phyloP scores from a whole-genome alignment of 2,329 filamentous ascomycete species.

The Clonostachys sp. region DNA sequence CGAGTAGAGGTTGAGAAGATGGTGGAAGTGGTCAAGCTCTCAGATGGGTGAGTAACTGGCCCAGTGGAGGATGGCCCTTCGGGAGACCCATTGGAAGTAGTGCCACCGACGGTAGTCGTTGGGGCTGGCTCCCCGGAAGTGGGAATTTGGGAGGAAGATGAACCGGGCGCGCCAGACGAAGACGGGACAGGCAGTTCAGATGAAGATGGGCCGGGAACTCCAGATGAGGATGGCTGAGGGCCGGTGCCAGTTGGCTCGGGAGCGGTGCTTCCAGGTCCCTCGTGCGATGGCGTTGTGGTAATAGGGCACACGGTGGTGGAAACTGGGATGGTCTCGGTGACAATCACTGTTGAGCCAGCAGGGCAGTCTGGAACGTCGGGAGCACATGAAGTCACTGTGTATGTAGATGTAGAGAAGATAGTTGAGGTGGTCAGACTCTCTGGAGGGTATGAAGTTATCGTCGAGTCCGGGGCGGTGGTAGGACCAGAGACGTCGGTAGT shows the following conservation, averaged over 20 bases:
- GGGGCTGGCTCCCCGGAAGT: no score
- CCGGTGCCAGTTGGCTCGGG: no score
- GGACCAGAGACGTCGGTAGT: no score
- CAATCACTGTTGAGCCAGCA: background rate
- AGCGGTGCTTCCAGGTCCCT: no score
- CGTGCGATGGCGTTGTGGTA: no score
- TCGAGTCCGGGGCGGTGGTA: no score
- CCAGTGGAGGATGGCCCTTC: background rate
- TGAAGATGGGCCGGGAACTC: no score
- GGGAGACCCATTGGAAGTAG: background rate
- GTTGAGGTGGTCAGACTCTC: background rate
- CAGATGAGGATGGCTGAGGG: no score
- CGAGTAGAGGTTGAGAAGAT: slow-evolving; percentile 48
- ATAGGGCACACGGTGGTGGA: background rate
- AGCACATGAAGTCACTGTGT: background rate
- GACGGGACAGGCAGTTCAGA: no score
- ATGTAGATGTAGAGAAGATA: background rate
- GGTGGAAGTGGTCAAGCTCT: slow-evolving; percentile 21
- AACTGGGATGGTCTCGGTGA: background rate
- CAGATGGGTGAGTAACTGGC: background rate
- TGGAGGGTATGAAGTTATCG: no score
- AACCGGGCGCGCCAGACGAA: no score
- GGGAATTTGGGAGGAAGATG: no score
- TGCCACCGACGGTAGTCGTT: background rate
- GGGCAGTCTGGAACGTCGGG: background rate